Base-by-base conservation (phyloP, 345 rosid species). In the Dovyalis caffra region DNA sequence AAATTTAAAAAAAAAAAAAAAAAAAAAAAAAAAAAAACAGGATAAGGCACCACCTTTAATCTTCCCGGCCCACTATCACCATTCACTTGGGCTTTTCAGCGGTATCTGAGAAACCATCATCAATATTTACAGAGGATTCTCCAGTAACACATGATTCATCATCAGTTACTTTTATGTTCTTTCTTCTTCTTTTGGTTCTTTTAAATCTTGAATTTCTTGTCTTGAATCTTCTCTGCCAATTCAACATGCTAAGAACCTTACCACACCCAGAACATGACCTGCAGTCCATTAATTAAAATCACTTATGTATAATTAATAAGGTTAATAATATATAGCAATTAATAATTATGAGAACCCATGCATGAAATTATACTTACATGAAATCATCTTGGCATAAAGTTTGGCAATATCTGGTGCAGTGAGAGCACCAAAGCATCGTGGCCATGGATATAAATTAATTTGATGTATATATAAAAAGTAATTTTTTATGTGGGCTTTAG, bases 221-320 rank as follows among this genome's bases (percentile, higher is more conserved):
- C 2, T 32, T 56, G 63, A 14, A 6, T 12, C n/a, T 71, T 37
- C 7, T 26, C 4, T 35, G n/a, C 20, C 29, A 57, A 14, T 6
- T 15, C n/a, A 37, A 4, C 47, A 25, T 33, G 61, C 31, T 32
- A 16, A 57, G 21, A 37, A 71, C 66, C 31, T 60, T 71, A 0
- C 74, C 74, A 18, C 74, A 71, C 8, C 8, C 14, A 40, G 64
- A 33, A 29, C 74, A 71, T 11, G 38, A 71, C 5, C 66, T 71
- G 66, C 33, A 71, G 26, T 5, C 9, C 18, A 35, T 66, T 14
- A 57, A 33, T 25, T 4, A 58, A 58, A 37, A 37, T 23, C 35
- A 37, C 16, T n/a, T n/a, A n/a, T n/a, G n/a, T n/a, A n/a, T n/a
- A n/a, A n/a, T n/a, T n/a, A n/a, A n/a, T n/a, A n/a, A n/a, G n/a